Evolutionary conservation across 257 asterid species (phyloP).

Genomic region (Salvia hispanica): DNA sequence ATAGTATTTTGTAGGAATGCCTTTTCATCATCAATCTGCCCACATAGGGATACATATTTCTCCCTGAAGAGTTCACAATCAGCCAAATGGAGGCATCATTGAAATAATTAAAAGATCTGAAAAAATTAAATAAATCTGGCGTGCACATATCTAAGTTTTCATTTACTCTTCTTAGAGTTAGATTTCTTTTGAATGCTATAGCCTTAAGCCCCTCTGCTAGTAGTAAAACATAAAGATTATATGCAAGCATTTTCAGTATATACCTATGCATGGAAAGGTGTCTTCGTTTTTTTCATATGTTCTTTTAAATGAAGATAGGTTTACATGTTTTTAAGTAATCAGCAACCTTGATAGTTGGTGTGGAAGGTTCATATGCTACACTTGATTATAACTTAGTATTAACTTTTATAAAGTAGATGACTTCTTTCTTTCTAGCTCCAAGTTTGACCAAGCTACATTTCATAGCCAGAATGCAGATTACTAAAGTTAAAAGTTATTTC

Average conservation of each 20-base stretch:
- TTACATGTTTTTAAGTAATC: slow-evolving; percentile 16
- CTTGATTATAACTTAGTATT: slow-evolving; percentile 14
- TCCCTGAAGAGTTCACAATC: slow-evolving; percentile 65
- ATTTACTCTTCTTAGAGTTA: slow-evolving; percentile 24
- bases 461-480: slow-evolving; percentile 13
- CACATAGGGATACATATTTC: slow-evolving; percentile 84
- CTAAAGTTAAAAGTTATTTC: slow-evolving; percentile 8
- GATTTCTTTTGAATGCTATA: slow-evolving; percentile 1
- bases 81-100: slow-evolving; percentile 33
- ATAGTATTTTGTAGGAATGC: slow-evolving; percentile 43
- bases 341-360: slow-evolving; percentile 1
- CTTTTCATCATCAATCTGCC: slow-evolving; percentile 89
- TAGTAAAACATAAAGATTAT: slow-evolving; percentile 5
- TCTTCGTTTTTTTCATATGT: slow-evolving; percentile 13
- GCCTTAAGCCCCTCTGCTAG: neutral
- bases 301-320: slow-evolving; percentile 19
- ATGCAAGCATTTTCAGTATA: slow-evolving; percentile 13
- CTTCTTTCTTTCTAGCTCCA: slow-evolving; percentile 4
- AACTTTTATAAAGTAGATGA: neutral
- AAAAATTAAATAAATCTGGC: slow-evolving; percentile 19
- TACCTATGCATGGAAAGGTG: slow-evolving; percentile 2
- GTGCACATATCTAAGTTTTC: slow-evolving; percentile 21
- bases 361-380: neutral
- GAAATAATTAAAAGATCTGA: slow-evolving; percentile 19
- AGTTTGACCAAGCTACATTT: slow-evolving; percentile 27